These are phyloP conservation scores for Dillenia suffruticosa DNA, from an alignment of 164 flowering plant species.

Conservation along the genomic window DNA sequence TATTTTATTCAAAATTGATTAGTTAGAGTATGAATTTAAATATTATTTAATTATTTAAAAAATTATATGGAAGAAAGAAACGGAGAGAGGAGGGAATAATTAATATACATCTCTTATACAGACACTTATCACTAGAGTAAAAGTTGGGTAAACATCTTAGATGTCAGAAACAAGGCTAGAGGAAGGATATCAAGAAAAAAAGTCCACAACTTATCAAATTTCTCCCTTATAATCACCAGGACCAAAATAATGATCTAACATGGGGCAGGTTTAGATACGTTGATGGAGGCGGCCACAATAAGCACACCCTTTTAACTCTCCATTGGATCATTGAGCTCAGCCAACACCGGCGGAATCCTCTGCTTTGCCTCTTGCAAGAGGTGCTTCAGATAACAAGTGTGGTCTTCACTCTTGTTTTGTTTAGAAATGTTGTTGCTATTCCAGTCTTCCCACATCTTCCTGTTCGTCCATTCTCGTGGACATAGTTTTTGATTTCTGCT, in stretches of 20 bases:
- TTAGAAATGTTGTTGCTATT: constrained; percentile 90
- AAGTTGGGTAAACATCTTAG: no score
- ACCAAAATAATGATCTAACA: constrained; percentile 88
- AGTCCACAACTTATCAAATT: constrained; percentile 32
- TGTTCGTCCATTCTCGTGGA: constrained; percentile 87
- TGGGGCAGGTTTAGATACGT: constrained; percentile 79
- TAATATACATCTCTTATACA: no score
- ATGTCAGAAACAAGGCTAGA: no score
- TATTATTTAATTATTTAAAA: no score
- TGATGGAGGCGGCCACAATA: constrained; percentile 98
- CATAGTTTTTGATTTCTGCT: constrained; percentile 93
- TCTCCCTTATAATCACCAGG: constrained; percentile 92
- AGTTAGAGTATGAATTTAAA: no score
- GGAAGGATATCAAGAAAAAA: no score
- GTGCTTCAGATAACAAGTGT: constrained; percentile 88
- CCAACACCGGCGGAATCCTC: constrained; percentile 94
- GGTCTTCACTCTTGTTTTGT: constrained; percentile 93
- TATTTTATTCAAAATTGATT: no score
- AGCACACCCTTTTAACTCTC: constrained; percentile 90
- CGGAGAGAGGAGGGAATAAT: no score
- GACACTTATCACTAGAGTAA: no score
- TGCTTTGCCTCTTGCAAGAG: constrained; percentile 92
- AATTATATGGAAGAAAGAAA: no score
- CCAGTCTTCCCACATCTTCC: constrained; percentile 97
- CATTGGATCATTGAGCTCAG: constrained; percentile 85